These are phyloP conservation scores for Verticillium albo-atrum DNA, from an alignment of 2,329 filamentous ascomycete genomes.

Conservation along the genomic window DNA sequence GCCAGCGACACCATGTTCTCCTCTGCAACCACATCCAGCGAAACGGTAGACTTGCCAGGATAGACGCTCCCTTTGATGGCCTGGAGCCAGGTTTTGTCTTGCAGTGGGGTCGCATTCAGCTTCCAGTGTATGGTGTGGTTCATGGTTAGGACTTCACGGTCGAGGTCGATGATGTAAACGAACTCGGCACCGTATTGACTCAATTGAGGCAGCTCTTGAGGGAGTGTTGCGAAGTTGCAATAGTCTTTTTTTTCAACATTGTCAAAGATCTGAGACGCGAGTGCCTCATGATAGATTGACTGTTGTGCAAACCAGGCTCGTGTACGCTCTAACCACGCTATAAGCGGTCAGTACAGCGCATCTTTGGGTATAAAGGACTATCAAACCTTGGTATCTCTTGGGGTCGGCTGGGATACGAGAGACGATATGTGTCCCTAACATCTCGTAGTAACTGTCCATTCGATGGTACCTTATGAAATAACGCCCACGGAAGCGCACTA, in stretches of 20 bases:
- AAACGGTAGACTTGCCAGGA: constrained; percentile 7
- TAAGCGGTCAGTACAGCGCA: too few species aligned
- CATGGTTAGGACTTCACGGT: constrained; percentile 14
- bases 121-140: constrained; percentile 13
- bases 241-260: too few species aligned
- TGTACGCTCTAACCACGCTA: too few species aligned
- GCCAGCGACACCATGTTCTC: constrained; percentile 10
- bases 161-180: constrained; percentile 12
- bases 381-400: too few species aligned
- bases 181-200: neutral
- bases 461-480: constrained; percentile 8
- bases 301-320: too few species aligned
- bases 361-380: too few species aligned
- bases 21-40: constrained; percentile 2
- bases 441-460: neutral
- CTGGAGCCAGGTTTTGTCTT: constrained; percentile 6
- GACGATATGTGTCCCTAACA: too few species aligned
- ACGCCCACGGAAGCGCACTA: constrained; percentile 9
- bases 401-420: too few species aligned
- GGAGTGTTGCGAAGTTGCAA: constrained; percentile 1
- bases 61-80: constrained; percentile 7
- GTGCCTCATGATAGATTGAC: too few species aligned
- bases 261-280: too few species aligned
- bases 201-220: constrained; percentile 4
- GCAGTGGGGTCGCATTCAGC: constrained; percentile 11